Base-by-base conservation (phyloP, 371 early-diverging fungal genomes). In the Circinella umbellata region DNA sequence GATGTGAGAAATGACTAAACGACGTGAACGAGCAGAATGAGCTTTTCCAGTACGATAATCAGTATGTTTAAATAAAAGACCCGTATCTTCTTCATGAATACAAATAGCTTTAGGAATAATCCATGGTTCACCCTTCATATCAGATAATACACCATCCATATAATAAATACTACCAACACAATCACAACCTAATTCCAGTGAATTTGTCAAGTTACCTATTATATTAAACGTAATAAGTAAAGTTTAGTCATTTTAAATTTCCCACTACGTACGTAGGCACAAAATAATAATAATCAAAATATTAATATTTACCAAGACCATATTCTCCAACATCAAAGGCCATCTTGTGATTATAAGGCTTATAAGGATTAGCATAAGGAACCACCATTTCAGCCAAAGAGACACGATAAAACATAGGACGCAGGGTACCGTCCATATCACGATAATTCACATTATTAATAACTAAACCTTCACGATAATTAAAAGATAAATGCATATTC, bases 261-360 rank as follows among this genome's bases (percentile, higher is more conserved):
- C n/a, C n/a, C n/a, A n/a, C n/a, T n/a, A n/a, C n/a, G n/a, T n/a
- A n/a, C n/a, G n/a, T n/a, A n/a, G n/a, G n/a, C n/a, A n/a, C n/a
- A n/a, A n/a, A n/a, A n/a, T n/a, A n/a, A n/a, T n/a, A n/a, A n/a
- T n/a, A n/a, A n/a, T n/a, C n/a, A n/a, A n/a, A n/a, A n/a, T n/a
- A n/a, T n/a, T n/a, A n/a, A n/a, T n/a, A n/a, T n/a, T n/a, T 27
- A 27, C 27, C 27, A 27, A 27, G 27, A 68, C 82, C 85, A 61
- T 80, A 81, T 64, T 85, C 86, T 37, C 86, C 86, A 20, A 80
- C 81, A 72, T 86, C 86, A 66, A 86, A 85, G 18, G 85, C 85
- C 53, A 81, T 78, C 68, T 85, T 85, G 63, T 67, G 62, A 49
- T 74, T 73, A 66, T 85, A 74, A 46, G 84, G 83, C 46, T 68